These are phyloP conservation scores for Hygrophoropsis aurantiaca DNA, from an alignment of 768 basidiomycete genomes.

Conservation along the genomic window DNA sequence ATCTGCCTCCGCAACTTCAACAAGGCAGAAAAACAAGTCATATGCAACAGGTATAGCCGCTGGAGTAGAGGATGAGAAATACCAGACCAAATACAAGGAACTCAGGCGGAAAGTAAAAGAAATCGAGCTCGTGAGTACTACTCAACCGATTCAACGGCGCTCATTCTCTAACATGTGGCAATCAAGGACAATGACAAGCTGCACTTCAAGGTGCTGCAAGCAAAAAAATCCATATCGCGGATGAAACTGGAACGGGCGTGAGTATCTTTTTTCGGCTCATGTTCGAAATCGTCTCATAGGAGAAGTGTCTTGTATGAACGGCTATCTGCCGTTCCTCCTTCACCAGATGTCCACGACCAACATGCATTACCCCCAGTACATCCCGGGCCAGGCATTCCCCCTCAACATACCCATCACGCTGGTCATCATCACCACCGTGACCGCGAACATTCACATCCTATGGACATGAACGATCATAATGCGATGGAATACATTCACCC, in stretches of 20 bases:
- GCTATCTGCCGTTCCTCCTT: conserved; percentile 58
- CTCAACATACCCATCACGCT: conserved; percentile 28
- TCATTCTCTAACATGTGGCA: too few relatives aligned
- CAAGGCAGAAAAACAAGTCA: conserved; percentile 48
- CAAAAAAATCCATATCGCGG: conserved; percentile 80
- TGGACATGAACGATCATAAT: conserved; percentile 47
- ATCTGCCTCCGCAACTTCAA: conserved; percentile 28
- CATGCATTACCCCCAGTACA: conserved; percentile 32
- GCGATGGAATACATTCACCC: conserved; percentile 50
- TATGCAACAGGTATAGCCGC: conserved; percentile 66
- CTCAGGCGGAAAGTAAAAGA: conserved; percentile 86
- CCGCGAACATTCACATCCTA: conserved; percentile 37
- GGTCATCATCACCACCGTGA: conserved; percentile 25
- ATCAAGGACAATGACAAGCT: conserved; percentile 88
- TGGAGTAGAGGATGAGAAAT: conserved; percentile 83
- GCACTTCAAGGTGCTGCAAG: conserved; percentile 74
- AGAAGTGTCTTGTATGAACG: conserved; percentile 76
- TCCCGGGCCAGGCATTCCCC: conserved; percentile 34
- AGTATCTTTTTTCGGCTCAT: conserved; percentile 36
- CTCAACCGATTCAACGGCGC: neutral
- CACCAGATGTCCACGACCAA: conserved; percentile 49
- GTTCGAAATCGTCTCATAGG: conserved; percentile 26
- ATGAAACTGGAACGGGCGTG: conserved; percentile 89
- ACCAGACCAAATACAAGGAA: conserved; percentile 86
- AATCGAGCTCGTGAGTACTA: conserved; percentile 68